These are phyloP conservation scores for Bretschneidera sinensis DNA, from an alignment of 345 rosid species.

Conservation along the genomic window DNA sequence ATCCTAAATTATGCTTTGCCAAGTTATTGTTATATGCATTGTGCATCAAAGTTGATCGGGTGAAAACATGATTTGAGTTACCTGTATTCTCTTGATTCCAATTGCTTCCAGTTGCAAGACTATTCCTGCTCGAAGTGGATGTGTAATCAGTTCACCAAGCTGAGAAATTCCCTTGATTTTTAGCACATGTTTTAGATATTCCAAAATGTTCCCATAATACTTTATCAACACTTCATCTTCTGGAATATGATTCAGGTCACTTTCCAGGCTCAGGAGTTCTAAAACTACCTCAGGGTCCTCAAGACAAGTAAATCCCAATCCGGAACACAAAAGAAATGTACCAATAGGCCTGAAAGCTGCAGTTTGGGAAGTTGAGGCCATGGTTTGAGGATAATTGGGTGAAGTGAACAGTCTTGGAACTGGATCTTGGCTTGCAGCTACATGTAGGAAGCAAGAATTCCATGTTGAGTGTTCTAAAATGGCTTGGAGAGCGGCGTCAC, in stretches of 20 bases:
- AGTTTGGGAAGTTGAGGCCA: neutral
- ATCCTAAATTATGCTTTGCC: too few relatives aligned
- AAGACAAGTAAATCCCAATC: conserved; percentile 31
- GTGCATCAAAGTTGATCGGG: neutral
- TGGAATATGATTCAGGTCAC: conserved; percentile 7
- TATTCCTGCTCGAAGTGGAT: conserved; percentile 22
- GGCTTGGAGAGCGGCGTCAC: conserved; percentile 35
- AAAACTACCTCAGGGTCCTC: conserved; percentile 41
- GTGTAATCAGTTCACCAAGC: neutral
- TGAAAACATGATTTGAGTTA: conserved; percentile 5
- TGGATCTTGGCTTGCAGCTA: conserved; percentile 32
- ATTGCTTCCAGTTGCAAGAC: conserved; percentile 26
- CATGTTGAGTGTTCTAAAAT: conserved; percentile 27
- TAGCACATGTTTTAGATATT: conserved; percentile 8
- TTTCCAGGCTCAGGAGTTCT: conserved; percentile 21
- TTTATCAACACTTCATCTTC: conserved; percentile 7
- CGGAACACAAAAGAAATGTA: conserved; percentile 41
- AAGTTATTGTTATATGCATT: neutral
- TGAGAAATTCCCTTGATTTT: conserved; percentile 15
- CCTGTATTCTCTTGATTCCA: conserved; percentile 28
- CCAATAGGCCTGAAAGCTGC: conserved; percentile 47
- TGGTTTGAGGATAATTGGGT: neutral
- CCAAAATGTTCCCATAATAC: conserved; percentile 17
- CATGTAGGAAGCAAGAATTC: conserved; percentile 57
- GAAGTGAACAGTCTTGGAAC: conserved; percentile 26